Percentiles rank a stretch among this genome's conserved stretches.
phyloP scores from a whole-genome alignment of 306 rosid species.

The Astragalus membranaceus region DNA sequence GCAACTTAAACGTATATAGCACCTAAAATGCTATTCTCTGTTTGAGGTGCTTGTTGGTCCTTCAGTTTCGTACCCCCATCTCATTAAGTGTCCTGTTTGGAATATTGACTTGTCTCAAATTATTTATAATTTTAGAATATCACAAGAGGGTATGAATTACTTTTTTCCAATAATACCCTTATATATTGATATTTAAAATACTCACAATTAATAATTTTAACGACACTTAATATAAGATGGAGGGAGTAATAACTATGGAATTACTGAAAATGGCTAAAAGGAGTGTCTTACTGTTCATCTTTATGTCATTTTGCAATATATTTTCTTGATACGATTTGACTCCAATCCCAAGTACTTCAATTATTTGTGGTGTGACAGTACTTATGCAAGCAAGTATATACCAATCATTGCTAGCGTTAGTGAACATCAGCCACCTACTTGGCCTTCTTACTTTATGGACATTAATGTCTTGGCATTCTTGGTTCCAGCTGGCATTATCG shows the following conservation, averaged over 20 bases:
- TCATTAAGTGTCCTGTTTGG: no score
- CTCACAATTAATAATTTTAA: no score
- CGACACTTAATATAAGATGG: no score
- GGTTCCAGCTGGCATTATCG: constrained; percentile 97
- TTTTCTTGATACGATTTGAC: constrained; percentile 3
- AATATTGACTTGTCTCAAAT: no score
- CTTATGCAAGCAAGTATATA: constrained; percentile 99
- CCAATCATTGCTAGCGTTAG: constrained; percentile 99
- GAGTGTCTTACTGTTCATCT: background rate
- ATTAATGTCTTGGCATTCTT: constrained; percentile 95
- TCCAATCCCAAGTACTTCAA: background rate
- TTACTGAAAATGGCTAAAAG: background rate
- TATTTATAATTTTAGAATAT: no score
- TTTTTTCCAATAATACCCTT: no score
- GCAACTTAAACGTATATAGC: background rate
- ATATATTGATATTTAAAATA: no score
- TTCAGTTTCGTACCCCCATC: background rate
- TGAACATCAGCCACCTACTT: constrained; percentile 99
- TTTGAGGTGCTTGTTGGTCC: constrained; percentile 18
- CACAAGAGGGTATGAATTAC: no score
- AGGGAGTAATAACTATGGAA: background rate
- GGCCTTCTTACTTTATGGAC: constrained; percentile 99
- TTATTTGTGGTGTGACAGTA: constrained; percentile 45
- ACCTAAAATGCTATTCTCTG: background rate
- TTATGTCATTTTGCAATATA: constrained; percentile 1